phyloP scores from a whole-genome alignment of 495 filamentous ascomycete genomes.

The Chaetomidium leptoderma region DNA sequence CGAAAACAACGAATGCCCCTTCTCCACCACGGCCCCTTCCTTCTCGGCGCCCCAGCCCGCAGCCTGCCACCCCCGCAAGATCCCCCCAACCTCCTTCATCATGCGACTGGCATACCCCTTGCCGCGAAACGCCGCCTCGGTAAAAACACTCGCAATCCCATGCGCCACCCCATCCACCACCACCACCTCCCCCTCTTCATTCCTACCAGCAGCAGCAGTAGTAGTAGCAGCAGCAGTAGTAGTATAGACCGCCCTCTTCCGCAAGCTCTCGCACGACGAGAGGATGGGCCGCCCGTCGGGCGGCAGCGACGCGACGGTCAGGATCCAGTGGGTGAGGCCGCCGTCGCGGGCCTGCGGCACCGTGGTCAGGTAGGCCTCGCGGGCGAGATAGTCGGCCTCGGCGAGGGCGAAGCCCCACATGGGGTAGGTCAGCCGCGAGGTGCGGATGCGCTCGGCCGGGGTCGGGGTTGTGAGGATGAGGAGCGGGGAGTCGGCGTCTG shows the following conservation, averaged over 20 bases:
- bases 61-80: constrained; percentile 35
- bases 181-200: constrained; percentile 53
- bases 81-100: constrained; percentile 45
- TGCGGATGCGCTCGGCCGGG: constrained; percentile 55
- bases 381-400: constrained; percentile 65
- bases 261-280: constrained; percentile 76
- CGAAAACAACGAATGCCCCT: constrained; percentile 49
- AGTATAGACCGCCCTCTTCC: constrained; percentile 60
- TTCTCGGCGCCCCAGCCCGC: constrained; percentile 31
- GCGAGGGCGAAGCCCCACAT: constrained; percentile 69
- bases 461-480: constrained; percentile 68
- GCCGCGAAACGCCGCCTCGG: constrained; percentile 63
- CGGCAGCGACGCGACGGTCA: constrained; percentile 55
- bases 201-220: constrained; percentile 41
- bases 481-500: constrained; percentile 53
- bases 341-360: constrained; percentile 66
- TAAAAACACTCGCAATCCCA: constrained; percentile 85
- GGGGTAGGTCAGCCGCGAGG: constrained; percentile 62
- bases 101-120: constrained; percentile 72
- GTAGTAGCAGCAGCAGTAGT: constrained; percentile 11
- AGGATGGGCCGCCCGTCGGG: constrained; percentile 59
- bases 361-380: constrained; percentile 67
- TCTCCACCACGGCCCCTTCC: constrained; percentile 24
- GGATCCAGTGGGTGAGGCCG: constrained; percentile 79
- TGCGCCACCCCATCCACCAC: constrained; percentile 68